phyloP scores from a whole-genome alignment of 805 yeast genomes.

The Metschnikowia similis region DNA sequence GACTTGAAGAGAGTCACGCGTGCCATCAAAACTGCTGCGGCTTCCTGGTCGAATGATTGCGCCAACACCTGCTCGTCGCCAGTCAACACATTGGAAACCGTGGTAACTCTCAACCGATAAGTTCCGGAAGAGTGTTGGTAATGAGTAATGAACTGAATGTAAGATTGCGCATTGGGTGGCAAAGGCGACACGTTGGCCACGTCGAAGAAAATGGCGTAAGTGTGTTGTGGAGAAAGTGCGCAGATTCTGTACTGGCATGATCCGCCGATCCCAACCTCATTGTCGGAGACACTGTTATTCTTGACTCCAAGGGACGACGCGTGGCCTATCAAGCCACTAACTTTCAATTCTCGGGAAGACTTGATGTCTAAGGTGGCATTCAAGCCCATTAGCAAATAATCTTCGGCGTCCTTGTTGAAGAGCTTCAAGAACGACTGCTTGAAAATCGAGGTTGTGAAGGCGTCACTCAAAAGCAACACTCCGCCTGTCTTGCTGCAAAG shows the following conservation, averaged over 20 bases:
- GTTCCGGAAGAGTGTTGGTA: slow-evolving; percentile 96
- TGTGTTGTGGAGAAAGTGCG: slow-evolving; percentile 77
- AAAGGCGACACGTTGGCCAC: slow-evolving; percentile 48
- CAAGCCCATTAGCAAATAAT: slow-evolving; percentile 83
- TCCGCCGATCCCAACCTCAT: slow-evolving; percentile 92
- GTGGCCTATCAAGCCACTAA: slow-evolving; percentile 92
- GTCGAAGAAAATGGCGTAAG: slow-evolving; percentile 88
- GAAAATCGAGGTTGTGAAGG: slow-evolving; percentile 91
- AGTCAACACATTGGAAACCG: slow-evolving; percentile 58
- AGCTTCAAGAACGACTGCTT: slow-evolving; percentile 86
- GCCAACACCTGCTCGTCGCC: slow-evolving; percentile 46
- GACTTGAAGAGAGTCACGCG: slow-evolving; percentile 85
- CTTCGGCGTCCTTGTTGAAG: slow-evolving; percentile 83
- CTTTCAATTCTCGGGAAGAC: slow-evolving; percentile 81
- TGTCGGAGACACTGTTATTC: slow-evolving; percentile 76
- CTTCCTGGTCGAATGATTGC: slow-evolving; percentile 93
- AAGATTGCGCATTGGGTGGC: slow-evolving; percentile 46
- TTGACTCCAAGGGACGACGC: slow-evolving; percentile 71
- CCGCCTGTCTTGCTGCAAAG: slow-evolving; percentile 88
- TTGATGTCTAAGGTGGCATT: slow-evolving; percentile 85
- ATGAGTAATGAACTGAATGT: slow-evolving; percentile 81
- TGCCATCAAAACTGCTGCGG: slow-evolving; percentile 92
- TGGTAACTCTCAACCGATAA: slow-evolving; percentile 84
- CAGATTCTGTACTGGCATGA: slow-evolving; percentile 86
- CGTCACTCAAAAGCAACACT: slow-evolving; percentile 79